Evolutionary conservation across 139 green algal genomes (phyloP).

Genomic region (Mesotaenium endlicherianum): DNA sequence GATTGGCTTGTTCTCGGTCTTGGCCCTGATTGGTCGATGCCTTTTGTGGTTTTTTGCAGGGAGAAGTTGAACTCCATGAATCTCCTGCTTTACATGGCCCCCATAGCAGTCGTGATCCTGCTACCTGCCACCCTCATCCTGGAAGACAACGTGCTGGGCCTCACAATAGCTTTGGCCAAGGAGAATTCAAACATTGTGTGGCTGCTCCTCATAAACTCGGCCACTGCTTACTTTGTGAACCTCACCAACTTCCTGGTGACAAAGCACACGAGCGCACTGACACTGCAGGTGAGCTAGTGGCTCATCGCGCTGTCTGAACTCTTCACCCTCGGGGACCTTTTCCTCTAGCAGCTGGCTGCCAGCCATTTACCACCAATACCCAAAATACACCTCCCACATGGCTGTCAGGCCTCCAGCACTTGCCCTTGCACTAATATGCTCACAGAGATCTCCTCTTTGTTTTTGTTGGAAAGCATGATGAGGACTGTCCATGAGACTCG

Average conservation of each 20-base stretch:
- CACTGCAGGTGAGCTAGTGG: constrained; percentile 76
- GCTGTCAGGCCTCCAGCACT: too few relatives aligned
- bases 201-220: constrained; percentile 77
- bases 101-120: constrained; percentile 68
- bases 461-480: too few relatives aligned
- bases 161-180: constrained; percentile 25
- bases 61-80: constrained; percentile 88
- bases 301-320: background rate
- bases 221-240: constrained; percentile 92
- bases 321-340: background rate
- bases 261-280: constrained; percentile 89
- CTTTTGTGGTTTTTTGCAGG: constrained; percentile 14
- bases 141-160: constrained; percentile 63
- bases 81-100: constrained; percentile 91
- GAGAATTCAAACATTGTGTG: constrained; percentile 45
- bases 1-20: too few relatives aligned
- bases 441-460: too few relatives aligned
- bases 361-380: background rate
- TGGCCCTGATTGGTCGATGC: too few relatives aligned
- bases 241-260: constrained; percentile 97
- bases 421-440: too few relatives aligned
- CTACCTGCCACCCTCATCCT: constrained; percentile 69
- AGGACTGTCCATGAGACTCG: too few relatives aligned
- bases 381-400: too few relatives aligned
- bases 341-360: background rate